Evolutionary conservation across 129 eudicot species (phyloP).

Genomic region (Solidago caesia): DNA sequence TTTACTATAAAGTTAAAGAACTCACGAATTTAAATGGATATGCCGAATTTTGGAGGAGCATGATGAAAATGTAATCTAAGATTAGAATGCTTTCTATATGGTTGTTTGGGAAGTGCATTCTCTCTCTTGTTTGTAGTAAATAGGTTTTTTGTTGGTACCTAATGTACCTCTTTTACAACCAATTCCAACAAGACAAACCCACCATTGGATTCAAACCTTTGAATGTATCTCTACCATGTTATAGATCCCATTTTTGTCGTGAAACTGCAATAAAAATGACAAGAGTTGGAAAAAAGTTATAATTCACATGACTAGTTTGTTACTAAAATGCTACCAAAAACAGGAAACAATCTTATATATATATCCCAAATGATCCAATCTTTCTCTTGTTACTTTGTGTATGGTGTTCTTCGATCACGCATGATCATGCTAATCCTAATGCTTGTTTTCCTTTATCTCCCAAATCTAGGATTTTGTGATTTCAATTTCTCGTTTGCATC

Average conservation of each 20-base stretch:
- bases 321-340: neutral
- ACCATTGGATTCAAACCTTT: neutral
- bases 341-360: neutral
- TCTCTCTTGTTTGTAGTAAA: neutral
- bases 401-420: neutral
- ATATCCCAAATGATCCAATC: conserved; percentile 1
- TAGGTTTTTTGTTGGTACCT: neutral
- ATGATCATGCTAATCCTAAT: conserved; percentile 7
- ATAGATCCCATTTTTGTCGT: neutral
- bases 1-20: no score
- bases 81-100: no score
- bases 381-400: neutral
- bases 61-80: neutral
- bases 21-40: neutral
- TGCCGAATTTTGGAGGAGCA: neutral
- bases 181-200: neutral
- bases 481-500: conserved; percentile 46
- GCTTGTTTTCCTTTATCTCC: neutral
- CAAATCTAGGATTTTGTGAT: conserved; percentile 21
- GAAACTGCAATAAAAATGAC: neutral
- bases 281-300: neutral
- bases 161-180: neutral
- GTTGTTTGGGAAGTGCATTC: no score
- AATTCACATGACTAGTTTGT: neutral
- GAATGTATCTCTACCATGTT: conserved; percentile 1